These are phyloP conservation scores for Platanthera guangdongensis DNA, from an alignment of 106 monocot species.

Conservation along the genomic window DNA sequence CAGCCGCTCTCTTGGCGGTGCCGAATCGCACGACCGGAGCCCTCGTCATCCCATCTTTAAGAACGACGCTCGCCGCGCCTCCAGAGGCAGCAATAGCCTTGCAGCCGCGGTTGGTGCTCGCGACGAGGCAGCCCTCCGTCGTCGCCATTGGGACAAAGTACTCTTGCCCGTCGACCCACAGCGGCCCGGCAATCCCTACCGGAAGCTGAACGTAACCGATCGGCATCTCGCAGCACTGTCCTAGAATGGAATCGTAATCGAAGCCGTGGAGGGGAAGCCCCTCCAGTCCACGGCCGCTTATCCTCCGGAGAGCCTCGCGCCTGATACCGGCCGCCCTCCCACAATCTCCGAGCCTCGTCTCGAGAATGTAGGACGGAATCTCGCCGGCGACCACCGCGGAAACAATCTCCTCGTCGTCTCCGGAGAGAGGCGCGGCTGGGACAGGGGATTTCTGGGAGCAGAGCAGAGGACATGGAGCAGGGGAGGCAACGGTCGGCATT, in stretches of 20 bases:
- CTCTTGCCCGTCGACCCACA: conserved; percentile 48
- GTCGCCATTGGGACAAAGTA: conserved; percentile 86
- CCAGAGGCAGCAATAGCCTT: conserved; percentile 73
- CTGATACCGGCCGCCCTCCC: conserved; percentile 49
- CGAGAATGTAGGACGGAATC: conserved; percentile 56
- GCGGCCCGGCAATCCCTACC: conserved; percentile 71
- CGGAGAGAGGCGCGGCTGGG: neutral
- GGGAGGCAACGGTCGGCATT: neutral
- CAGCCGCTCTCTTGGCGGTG: conserved; percentile 53
- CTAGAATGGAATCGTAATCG: conserved; percentile 58
- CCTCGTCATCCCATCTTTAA: conserved; percentile 71
- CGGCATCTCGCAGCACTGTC: conserved; percentile 92
- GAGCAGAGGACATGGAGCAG: neutral
- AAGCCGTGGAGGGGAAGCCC: conserved; percentile 75
- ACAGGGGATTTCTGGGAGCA: conserved; percentile 4
- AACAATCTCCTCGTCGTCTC: conserved; percentile 53
- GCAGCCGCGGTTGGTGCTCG: conserved; percentile 78
- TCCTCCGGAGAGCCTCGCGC: conserved; percentile 55
- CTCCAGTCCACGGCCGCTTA: conserved; percentile 48
- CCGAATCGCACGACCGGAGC: conserved; percentile 70
- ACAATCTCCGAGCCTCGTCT: conserved; percentile 58
- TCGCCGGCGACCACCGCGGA: conserved; percentile 38
- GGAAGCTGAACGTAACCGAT: conserved; percentile 63
- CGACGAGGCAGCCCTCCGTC: conserved; percentile 86
- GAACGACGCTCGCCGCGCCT: conserved; percentile 58